Percentiles rank a stretch among this genome's conserved stretches.
Conservation (phyloP, 768 basidiomycete species). For the Rhizopogon sp. region DNA sequence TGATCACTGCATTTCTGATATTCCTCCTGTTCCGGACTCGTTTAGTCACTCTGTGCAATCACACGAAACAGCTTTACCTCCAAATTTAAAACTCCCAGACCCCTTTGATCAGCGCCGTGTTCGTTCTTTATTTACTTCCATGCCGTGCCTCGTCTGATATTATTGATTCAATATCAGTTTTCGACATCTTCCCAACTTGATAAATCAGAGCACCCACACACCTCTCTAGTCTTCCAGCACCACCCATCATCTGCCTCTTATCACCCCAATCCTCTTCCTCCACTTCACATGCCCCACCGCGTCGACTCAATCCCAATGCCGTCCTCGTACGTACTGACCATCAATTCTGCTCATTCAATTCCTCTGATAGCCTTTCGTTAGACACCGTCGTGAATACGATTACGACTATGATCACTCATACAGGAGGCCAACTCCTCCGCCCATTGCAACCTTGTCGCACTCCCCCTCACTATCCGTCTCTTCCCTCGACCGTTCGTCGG, state of each 20-base stretch:
- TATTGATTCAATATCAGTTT: slow-evolving; percentile 36
- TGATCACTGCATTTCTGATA: slow-evolving; percentile 31
- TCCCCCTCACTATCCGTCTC: slow-evolving; percentile 60
- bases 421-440: slow-evolving; percentile 41
- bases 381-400: slow-evolving; percentile 33
- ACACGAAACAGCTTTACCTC: slow-evolving; percentile 26
- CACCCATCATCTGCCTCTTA: slow-evolving; percentile 10
- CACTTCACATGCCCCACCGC: slow-evolving; percentile 45
- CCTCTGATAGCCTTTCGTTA: slow-evolving; percentile 24
- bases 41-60: slow-evolving; percentile 8
- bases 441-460: slow-evolving; percentile 46
- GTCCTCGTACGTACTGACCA: slow-evolving; percentile 27
- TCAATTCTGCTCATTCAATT: slow-evolving; percentile 16
- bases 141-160: slow-evolving; percentile 33
- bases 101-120: slow-evolving; percentile 32
- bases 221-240: slow-evolving; percentile 15
- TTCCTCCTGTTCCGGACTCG: not conserved
- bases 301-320: slow-evolving; percentile 35
- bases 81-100: slow-evolving; percentile 28
- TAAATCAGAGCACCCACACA: slow-evolving; percentile 28
- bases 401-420: slow-evolving; percentile 36
- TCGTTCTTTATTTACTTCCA: slow-evolving; percentile 28
- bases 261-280: slow-evolving; percentile 9
- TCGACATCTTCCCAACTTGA: slow-evolving; percentile 28
- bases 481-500: slow-evolving; percentile 55